Evolutionary conservation across 2,329 filamentous ascomycete genomes (phyloP).

Genomic region (Phialophora verrucosa): DNA sequence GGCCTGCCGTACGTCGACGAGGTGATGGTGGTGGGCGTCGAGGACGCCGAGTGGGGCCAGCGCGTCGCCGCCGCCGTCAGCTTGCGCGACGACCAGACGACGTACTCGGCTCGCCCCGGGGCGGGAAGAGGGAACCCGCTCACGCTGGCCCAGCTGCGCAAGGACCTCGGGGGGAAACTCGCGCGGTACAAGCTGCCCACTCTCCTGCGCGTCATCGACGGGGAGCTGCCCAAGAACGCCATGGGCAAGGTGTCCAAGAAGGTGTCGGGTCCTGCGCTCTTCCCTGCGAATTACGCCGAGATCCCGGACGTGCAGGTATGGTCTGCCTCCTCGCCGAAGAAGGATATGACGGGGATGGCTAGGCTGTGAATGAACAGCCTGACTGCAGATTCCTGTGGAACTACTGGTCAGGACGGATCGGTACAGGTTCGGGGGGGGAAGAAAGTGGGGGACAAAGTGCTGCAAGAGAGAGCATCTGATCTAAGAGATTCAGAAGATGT

Average conservation of each 20-base stretch:
- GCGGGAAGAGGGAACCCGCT: background rate
- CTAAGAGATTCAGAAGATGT: no score
- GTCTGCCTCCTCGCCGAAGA: no score
- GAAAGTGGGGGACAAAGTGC: no score
- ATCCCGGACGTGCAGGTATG: no score
- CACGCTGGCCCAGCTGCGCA: constrained; percentile 42
- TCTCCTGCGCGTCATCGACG: constrained; percentile 50
- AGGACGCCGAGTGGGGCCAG: constrained; percentile 56
- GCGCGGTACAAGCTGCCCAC: constrained; percentile 57
- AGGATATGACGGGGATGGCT: no score
- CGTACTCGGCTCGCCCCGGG: background rate
- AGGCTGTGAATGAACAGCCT: no score
- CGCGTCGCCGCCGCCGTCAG: constrained; percentile 52
- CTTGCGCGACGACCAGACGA: background rate
- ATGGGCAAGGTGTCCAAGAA: constrained; percentile 57
- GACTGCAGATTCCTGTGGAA: no score
- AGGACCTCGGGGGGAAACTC: constrained; percentile 50
- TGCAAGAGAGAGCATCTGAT: no score
- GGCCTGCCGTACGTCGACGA: constrained; percentile 53
- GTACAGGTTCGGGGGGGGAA: no score
- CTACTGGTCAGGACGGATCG: no score
- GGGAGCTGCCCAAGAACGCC: constrained; percentile 52
- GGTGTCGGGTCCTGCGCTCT: no score
- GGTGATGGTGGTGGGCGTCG: constrained; percentile 56
- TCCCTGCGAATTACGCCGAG: no score